Conservation (phyloP, 208 protist species). For the Trypanosoma congolense region DNA sequence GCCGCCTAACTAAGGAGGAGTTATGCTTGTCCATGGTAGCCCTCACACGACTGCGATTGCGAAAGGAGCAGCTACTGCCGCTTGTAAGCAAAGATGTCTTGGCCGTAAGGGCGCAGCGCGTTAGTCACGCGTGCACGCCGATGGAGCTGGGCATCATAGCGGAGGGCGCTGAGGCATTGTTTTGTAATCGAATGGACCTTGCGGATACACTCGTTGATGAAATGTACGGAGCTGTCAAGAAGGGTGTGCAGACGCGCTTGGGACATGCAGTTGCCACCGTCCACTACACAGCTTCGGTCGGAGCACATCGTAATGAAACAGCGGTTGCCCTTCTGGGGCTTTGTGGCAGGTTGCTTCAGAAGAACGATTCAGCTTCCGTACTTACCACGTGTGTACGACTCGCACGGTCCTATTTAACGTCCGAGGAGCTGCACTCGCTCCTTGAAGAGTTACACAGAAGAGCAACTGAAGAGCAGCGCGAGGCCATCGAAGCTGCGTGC, state of each 20-base stretch:
- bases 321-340: background rate
- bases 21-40: conserved; percentile 69
- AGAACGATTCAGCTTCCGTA: conserved; percentile 11
- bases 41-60: conserved; percentile 26
- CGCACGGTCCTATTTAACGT: conserved; percentile 1
- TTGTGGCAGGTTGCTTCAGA: conserved; percentile 5
- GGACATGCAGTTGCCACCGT: conserved; percentile 16
- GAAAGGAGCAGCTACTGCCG: background rate
- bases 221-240: conserved; percentile 21
- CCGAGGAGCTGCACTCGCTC: background rate
- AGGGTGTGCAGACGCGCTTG: conserved; percentile 5
- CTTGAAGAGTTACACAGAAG: conserved; percentile 12
- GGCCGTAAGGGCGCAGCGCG: conserved; percentile 19
- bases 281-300: conserved; percentile 5
- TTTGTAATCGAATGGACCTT: conserved; percentile 19
- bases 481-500: no score
- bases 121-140: conserved; percentile 40
- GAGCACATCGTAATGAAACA: conserved; percentile 15
- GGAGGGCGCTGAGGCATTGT: conserved; percentile 37
- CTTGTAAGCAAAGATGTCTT: conserved; percentile 6
- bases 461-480: conserved; percentile 13
- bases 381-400: conserved; percentile 8
- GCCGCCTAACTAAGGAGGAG: conserved; percentile 37
- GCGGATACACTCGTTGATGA: conserved; percentile 34
- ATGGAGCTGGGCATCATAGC: conserved; percentile 65